Conservation (phyloP, 176 grass and related monocot species). For the Bonia amplexicaulis region DNA sequence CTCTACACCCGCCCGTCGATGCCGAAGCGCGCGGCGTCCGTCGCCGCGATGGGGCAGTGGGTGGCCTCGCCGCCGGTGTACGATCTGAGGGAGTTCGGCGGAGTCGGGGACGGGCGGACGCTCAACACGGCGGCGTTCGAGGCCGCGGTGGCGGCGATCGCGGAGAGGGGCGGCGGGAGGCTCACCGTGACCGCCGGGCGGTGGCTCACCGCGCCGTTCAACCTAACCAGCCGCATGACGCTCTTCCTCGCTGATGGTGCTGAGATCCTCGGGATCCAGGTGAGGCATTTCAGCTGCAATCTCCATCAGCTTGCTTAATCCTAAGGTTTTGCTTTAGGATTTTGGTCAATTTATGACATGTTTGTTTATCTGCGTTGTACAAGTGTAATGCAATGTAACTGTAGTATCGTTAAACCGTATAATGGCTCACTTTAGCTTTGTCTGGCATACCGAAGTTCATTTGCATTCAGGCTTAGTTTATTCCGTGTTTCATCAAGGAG, state of each 20-base stretch:
- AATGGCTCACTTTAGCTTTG: neutral
- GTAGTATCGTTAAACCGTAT: neutral
- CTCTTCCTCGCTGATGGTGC: constrained; percentile 76
- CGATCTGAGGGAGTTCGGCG: constrained; percentile 77
- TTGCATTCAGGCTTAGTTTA: neutral
- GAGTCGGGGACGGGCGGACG: constrained; percentile 58
- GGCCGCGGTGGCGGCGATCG: constrained; percentile 54
- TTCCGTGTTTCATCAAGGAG: neutral
- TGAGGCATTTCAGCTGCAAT: constrained; percentile 19
- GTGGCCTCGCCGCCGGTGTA: constrained; percentile 48
- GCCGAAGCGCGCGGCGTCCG: constrained; percentile 29
- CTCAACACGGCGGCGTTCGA: constrained; percentile 72
- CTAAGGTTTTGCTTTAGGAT: neutral
- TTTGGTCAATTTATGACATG: neutral
- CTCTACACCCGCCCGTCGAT: constrained; percentile 43
- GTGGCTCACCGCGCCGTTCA: constrained; percentile 91
- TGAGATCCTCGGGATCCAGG: constrained; percentile 73
- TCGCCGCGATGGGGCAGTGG: constrained; percentile 30
- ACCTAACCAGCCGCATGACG: constrained; percentile 86
- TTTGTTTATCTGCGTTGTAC: neutral
- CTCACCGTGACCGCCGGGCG: constrained; percentile 54
- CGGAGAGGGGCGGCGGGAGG: constrained; percentile 60
- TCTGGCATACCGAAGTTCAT: neutral
- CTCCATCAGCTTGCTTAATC: neutral
- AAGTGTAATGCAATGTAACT: neutral